A percentile compares a stretch with the other conserved stretches of the same genome.
Evolutionary conservation across 345 rosid genomes (phyloP).

Genomic region (Turritis glabra): DNA sequence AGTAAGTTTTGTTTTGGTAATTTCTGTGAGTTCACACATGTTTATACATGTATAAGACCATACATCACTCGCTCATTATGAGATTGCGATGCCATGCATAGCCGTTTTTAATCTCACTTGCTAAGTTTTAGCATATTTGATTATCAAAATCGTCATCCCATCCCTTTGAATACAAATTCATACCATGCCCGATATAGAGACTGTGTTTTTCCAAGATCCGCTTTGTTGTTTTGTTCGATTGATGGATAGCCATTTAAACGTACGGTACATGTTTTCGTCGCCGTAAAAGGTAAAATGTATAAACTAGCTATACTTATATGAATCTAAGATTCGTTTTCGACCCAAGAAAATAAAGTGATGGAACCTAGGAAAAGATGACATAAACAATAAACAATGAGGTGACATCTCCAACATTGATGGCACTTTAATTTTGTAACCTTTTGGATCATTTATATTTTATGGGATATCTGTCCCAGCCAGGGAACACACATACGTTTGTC

Average conservation of each 20-base stretch:
- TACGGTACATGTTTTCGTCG: too few relatives aligned
- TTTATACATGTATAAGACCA: too few relatives aligned
- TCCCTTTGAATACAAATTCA: too few relatives aligned
- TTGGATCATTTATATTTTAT: constrained; percentile 9
- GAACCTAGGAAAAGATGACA: background rate
- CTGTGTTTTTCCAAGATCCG: background rate
- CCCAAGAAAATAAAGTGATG: background rate
- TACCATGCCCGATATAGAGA: too few relatives aligned
- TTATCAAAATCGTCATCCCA: too few relatives aligned
- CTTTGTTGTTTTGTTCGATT: too few relatives aligned
- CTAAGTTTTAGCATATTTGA: background rate
- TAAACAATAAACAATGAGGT: background rate
- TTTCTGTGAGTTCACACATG: background rate
- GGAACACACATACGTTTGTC: constrained; percentile 37
- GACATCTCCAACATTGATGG: constrained; percentile 29
- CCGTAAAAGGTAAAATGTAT: background rate
- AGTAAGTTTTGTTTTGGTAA: background rate
- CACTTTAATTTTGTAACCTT: background rate
- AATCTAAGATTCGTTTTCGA: background rate
- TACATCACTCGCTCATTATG: background rate
- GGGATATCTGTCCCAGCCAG: constrained; percentile 29
- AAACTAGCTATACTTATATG: background rate
- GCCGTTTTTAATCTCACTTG: background rate
- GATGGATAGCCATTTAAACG: too few relatives aligned
- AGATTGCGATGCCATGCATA: background rate